Evolutionary conservation across 2,329 filamentous ascomycete species (phyloP), one percentile per base, ranked within the genome.

Genomic region (Colletotrichum somersetense): DNA sequence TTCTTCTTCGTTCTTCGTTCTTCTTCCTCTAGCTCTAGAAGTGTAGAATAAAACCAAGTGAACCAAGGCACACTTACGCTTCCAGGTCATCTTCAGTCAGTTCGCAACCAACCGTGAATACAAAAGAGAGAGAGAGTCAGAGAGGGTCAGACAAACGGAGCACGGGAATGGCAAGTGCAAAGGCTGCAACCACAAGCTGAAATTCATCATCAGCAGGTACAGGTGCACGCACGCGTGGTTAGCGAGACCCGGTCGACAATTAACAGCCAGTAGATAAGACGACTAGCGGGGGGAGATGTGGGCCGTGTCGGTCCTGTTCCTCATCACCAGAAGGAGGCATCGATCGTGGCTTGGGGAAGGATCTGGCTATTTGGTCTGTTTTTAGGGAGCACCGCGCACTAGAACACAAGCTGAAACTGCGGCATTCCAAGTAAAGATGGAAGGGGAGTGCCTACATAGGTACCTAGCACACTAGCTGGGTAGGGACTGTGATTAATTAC

Each of bases 331-430:
- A 42, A 35, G 30, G 30, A 30, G 30, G 3, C 30, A 30, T 26
- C 56, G 30, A 23, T 38, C 14, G n/a, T 58, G 56, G 52, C 52
- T 55, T 55, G 30, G 18, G 50, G 52, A 30, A 55, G 52, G 52
- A 20, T 35, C 52, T 35, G 18, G 30, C 30, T 55, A n/a, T 33
- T 58, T 58, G 20, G 16, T 64, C 35, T n/a, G 42, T 16, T 50
- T 48, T 44, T 48, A 48, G 42, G 52, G 20, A 33, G 11, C 26
- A 64, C 23, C 26, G n/a, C 38, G 35, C 67, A 52, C 67, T 62
- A 62, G 64, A 68, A 71, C 38, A 62, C 44, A 44, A 71, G 58
- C 65, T 71, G 58, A 68, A 67, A 67, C 58, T 57, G 44, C 44
- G 68, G 57, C 57, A 71, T 68, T 71, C 68, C 58, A 57, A 30